phyloP scores from a whole-genome alignment of 176 grass and related monocot genomes.

The Phoenix dactylifera region DNA sequence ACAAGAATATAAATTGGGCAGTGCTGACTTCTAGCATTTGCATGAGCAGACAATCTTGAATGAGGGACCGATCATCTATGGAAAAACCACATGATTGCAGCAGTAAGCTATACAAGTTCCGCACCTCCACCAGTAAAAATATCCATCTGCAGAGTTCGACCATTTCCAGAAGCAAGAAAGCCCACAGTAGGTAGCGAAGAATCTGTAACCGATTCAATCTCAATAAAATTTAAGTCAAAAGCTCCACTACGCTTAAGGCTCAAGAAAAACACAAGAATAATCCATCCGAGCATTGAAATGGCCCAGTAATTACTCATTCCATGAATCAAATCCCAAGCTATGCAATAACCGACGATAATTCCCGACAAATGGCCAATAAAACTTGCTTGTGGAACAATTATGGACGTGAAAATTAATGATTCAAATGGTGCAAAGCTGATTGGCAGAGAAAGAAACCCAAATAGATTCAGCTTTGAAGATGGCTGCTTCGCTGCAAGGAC shows the following conservation, averaged over 20 bases:
- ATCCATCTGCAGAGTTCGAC: constrained; percentile 50
- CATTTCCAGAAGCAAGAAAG: constrained; percentile 38
- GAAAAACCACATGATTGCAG: not conserved
- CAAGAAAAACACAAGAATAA: constrained; percentile 52
- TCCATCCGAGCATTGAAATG: constrained; percentile 74
- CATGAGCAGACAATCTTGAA: too few relatives aligned
- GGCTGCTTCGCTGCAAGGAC: constrained; percentile 90
- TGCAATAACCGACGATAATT: constrained; percentile 78
- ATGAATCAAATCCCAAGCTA: constrained; percentile 88
- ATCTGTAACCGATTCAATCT: constrained; percentile 66
- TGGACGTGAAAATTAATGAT: constrained; percentile 90
- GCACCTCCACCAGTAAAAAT: constrained; percentile 43
- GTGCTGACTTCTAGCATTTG: too few relatives aligned
- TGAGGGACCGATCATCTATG: too few relatives aligned
- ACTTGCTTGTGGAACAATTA: constrained; percentile 96
- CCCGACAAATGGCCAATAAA: constrained; percentile 84
- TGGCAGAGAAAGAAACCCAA: constrained; percentile 81
- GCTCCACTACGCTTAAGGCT: constrained; percentile 78
- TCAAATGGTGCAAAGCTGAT: constrained; percentile 97
- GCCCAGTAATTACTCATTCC: constrained; percentile 99
- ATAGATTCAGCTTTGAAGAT: constrained; percentile 72
- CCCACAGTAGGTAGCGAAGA: constrained; percentile 46
- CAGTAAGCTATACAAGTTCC: constrained; percentile 33
- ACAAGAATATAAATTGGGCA: too few relatives aligned
- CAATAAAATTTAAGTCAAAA: constrained; percentile 65